phyloP scores from a whole-genome alignment of 305 asterid species.

The Ruellia speciosa region DNA sequence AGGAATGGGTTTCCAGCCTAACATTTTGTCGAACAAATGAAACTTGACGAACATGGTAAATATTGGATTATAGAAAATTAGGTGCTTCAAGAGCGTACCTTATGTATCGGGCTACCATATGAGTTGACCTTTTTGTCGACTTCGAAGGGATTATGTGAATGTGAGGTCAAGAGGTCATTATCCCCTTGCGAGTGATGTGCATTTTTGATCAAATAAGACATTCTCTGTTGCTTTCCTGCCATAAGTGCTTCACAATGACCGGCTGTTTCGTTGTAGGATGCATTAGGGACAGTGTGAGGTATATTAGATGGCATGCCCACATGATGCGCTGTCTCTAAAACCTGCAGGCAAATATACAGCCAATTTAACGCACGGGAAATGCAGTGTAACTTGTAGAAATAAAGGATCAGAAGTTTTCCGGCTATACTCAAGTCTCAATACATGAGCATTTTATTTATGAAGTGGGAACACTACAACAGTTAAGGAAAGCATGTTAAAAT shows the following conservation, averaged over 20 bases:
- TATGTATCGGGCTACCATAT: background rate
- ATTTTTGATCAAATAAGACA: constrained; percentile 51
- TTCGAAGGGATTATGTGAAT: constrained; percentile 38
- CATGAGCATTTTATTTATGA: background rate
- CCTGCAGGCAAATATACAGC: constrained; percentile 29
- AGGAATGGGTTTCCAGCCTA: constrained; percentile 11
- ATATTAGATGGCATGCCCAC: constrained; percentile 62
- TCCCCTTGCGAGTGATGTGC: constrained; percentile 38
- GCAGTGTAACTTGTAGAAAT: too few species aligned
- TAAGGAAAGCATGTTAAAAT: too few species aligned
- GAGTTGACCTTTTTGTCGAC: constrained; percentile 18
- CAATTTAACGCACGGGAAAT: too few species aligned
- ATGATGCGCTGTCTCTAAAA: constrained; percentile 71
- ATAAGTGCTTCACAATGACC: constrained; percentile 68
- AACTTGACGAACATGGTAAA: too few species aligned
- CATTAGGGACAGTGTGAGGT: constrained; percentile 56
- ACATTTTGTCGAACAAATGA: background rate
- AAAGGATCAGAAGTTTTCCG: background rate
- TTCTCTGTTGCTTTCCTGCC: constrained; percentile 80
- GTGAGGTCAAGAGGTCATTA: constrained; percentile 37
- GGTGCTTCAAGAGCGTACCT: constrained; percentile 21
- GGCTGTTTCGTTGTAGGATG: constrained; percentile 82
- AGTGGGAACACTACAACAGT: too few species aligned
- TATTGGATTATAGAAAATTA: background rate
- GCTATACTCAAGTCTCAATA: background rate